Base-by-base conservation (phyloP, 176 grass and related monocot genomes). In the Ensete ventricosum region DNA sequence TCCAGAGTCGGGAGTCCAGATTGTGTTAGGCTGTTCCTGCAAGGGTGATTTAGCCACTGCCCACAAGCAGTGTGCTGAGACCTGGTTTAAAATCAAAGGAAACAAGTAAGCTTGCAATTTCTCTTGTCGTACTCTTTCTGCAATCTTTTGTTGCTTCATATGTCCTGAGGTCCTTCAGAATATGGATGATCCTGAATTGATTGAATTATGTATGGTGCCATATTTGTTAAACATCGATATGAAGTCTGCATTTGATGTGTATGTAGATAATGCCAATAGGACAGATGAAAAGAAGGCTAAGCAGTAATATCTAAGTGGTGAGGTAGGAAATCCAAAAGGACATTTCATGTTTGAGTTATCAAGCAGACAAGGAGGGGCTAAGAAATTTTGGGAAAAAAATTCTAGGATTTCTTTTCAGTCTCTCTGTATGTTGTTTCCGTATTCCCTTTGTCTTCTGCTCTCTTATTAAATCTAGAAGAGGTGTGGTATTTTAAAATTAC, bases 61-160 rank as follows among this genome's bases (percentile, higher is more conserved):
- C 22, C 96, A 99, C 72, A 94, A 87, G 69, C 96, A 99, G 80
- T 99, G 96, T 43, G 96, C 96, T 12, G 96, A 99, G 86, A 99
- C 96, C 5, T 99, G 96, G 96, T 99, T 99, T 83, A 99, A 99
- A 83, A 99, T 99, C 85, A 99, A 87, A 81, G 96, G 91, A 78
- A 99, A 95, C 91, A 99, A 87, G 96, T 99, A 87, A 91, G 85
- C 34, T 43, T 43, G 4, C 34, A 65, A 9, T 70, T 69, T 9
- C 16, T 3, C 6, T 51, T 29, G 3, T 9, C 10, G 1, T 65
- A 1, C 5, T 10, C 67, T 70, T 70, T 70, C 16, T 1, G 9
- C 43, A 20, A 11, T 70, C 51, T 50, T 43, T 51, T 70, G 16
- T 69, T 69, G 26, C 26, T 17, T 69, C 34, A 9, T 69, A 63